Conservation (phyloP, 2,329 filamentous ascomycete genomes). For the Clathrospora elynae region DNA sequence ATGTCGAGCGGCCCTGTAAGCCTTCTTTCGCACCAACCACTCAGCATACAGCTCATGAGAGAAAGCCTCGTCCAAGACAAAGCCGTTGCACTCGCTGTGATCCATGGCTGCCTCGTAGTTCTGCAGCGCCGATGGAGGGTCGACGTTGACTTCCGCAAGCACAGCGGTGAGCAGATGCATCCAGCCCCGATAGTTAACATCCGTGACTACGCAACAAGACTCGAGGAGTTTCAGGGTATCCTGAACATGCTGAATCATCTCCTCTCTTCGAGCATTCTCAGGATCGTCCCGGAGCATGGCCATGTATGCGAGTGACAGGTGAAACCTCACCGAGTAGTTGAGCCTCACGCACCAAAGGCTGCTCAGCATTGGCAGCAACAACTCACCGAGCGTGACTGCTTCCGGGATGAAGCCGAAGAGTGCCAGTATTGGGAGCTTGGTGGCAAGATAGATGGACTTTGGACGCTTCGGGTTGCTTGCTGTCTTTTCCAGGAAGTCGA, state of each 20-base stretch:
- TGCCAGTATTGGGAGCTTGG: constrained; percentile 50
- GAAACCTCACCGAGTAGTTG: constrained; percentile 51
- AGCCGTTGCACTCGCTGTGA: constrained; percentile 70
- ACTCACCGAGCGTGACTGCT: constrained; percentile 51
- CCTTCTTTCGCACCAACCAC: constrained; percentile 68
- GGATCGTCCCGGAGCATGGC: constrained; percentile 48
- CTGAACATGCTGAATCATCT: constrained; percentile 60
- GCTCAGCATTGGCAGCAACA: constrained; percentile 49
- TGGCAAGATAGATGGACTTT: constrained; percentile 69
- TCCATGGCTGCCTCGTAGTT: constrained; percentile 74
- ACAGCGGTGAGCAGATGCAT: constrained; percentile 71
- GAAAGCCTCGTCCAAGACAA: constrained; percentile 73
- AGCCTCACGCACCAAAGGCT: constrained; percentile 53
- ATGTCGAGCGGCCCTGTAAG: constrained; percentile 70
- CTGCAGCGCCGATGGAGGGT: constrained; percentile 61
- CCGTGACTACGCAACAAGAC: constrained; percentile 66
- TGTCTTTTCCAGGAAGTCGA: constrained; percentile 57
- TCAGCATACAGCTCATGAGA: constrained; percentile 76
- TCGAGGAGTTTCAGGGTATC: constrained; percentile 65
- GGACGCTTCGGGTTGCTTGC: constrained; percentile 66
- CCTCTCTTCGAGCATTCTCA: constrained; percentile 47
- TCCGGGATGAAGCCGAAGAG: constrained; percentile 52
- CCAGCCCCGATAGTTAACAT: constrained; percentile 75
- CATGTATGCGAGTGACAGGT: constrained; percentile 51
- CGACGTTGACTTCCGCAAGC: constrained; percentile 64